Base-by-base conservation (phyloP, 208 protist genomes). In the Trypanosoma caninum region DNA sequence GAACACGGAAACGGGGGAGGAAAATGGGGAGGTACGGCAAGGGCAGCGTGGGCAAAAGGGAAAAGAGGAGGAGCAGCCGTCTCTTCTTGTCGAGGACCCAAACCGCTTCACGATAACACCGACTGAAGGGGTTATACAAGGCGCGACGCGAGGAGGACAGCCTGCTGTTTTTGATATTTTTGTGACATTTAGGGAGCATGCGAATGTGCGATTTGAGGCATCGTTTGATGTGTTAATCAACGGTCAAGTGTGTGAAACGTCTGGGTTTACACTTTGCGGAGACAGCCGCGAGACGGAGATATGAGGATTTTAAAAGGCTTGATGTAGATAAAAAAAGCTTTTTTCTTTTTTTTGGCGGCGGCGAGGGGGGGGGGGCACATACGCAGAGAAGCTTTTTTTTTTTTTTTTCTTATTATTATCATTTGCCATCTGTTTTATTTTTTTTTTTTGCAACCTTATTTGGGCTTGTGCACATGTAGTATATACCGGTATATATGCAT, bases 241-340 rank as follows among this genome's bases (percentile, higher is more conserved):
- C 51, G 77, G 61, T 37, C 28, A 67, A 28, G 35, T 74, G 14
- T 56, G 74, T 3, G 71, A 74, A 27, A 56, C 53, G 23, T 51
- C 45, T 27, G 63, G 53, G 6, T 76, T 95, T 10, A 25, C 79
- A 9, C 59, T 95, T 34, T 70, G 78, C 14, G 89, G 89, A 18
- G 83, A 91, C 48, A 92, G 84, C 42, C 79, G 89, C 42, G 85
- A 89, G 62, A 84, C 82, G 3, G 89, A 95, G 67, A 60, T 92
- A 59, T 95, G 23, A 62, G 4, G 3, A n/a, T n/a, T 27, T 23
- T 23, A 45, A 31, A 5, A 28, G 3, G 22, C 35, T 11, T 47
- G 52, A n/a, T 6, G 20, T 23, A 52, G 22, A 13, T 2, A 33
- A 44, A 51, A 4, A 60, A 3, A 40, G 8, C 42, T 47, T 25